Evolutionary conservation across 2,329 filamentous ascomycete genomes (phyloP).

Genomic region (Dryadomyces sulphureus): DNA sequence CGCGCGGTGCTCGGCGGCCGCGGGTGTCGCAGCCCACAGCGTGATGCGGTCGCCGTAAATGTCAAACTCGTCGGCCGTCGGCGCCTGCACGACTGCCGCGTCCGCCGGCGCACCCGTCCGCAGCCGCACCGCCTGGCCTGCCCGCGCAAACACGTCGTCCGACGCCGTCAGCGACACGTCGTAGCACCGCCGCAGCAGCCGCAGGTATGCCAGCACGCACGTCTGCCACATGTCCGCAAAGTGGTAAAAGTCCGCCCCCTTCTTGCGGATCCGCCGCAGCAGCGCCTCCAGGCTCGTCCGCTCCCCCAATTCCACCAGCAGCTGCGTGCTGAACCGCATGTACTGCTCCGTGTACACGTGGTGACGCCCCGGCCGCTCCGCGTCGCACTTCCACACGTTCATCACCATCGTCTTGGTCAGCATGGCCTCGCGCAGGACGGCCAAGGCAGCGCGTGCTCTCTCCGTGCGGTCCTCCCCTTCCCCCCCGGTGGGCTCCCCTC

Average conservation of each 20-base stretch:
- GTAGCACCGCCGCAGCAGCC: slow-evolving; percentile 34
- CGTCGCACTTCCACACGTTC: slow-evolving; percentile 89
- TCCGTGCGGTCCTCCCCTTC: background rate
- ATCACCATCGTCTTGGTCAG: slow-evolving; percentile 92
- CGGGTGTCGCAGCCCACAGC: slow-evolving; percentile 28
- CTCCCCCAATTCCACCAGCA: slow-evolving; percentile 63
- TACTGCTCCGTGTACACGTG: slow-evolving; percentile 87
- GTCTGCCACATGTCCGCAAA: slow-evolving; percentile 45
- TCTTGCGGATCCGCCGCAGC: slow-evolving; percentile 65
- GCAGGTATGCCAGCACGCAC: slow-evolving; percentile 38
- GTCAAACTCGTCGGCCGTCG: slow-evolving; percentile 41
- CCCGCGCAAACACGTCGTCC: slow-evolving; percentile 36
- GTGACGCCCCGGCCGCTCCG: slow-evolving; percentile 68
- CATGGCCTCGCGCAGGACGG: slow-evolving; percentile 56
- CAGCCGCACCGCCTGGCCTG: background rate
- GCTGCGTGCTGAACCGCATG: slow-evolving; percentile 62
- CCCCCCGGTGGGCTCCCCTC: background rate
- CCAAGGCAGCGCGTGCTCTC: slow-evolving; percentile 59
- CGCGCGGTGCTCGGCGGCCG: slow-evolving; percentile 20
- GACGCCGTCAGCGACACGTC: slow-evolving; percentile 26
- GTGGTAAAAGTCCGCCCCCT: slow-evolving; percentile 59
- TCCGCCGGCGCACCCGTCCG: background rate
- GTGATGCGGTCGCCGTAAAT: slow-evolving; percentile 38
- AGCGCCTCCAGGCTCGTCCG: slow-evolving; percentile 63
- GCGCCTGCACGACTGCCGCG: slow-evolving; percentile 18